Conservation (phyloP, 192 early-diverging fungal genomes). For the Chytriomyces sp. region DNA sequence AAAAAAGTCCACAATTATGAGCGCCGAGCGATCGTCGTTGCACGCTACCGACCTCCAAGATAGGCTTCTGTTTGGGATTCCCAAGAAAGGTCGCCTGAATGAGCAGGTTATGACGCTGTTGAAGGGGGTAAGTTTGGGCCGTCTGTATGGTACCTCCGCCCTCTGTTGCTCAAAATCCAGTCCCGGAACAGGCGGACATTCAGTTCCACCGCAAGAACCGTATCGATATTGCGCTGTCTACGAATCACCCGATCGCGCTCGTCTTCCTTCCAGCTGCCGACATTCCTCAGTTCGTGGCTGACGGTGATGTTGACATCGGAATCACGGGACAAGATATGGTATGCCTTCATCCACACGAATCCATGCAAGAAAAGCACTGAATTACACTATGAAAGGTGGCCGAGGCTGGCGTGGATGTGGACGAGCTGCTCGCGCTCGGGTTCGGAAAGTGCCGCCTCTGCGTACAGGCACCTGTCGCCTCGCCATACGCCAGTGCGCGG, state of each 20-base stretch:
- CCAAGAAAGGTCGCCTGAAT: slow-evolving; percentile 97
- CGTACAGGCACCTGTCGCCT: slow-evolving; percentile 76
- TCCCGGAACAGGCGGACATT: slow-evolving; percentile 70
- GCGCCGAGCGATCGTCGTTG: slow-evolving; percentile 11
- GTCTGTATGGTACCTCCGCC: not conserved
- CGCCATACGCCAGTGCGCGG: slow-evolving; percentile 48
- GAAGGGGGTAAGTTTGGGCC: slow-evolving; percentile 44
- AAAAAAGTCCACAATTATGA: not conserved
- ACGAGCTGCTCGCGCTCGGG: slow-evolving; percentile 62
- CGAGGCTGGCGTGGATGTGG: slow-evolving; percentile 75
- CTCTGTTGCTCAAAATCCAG: not conserved
- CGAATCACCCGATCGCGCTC: slow-evolving; percentile 90
- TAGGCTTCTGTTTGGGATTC: slow-evolving; percentile 87
- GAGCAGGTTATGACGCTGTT: slow-evolving; percentile 84
- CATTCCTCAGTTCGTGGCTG: slow-evolving; percentile 93
- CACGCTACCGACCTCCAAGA: slow-evolving; percentile 46
- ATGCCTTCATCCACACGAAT: too few relatives aligned
- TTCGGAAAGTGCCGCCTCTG: slow-evolving; percentile 94
- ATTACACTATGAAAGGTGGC: slow-evolving; percentile 65
- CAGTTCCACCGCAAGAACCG: slow-evolving; percentile 92
- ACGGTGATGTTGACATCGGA: slow-evolving; percentile 94
- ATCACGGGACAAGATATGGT: slow-evolving; percentile 80
- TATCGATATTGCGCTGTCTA: slow-evolving; percentile 94
- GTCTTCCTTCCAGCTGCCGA: slow-evolving; percentile 95
- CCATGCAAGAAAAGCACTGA: not conserved